These are phyloP conservation scores for Serendipita vermifera DNA, from an alignment of 768 basidiomycete genomes.

Conservation along the genomic window DNA sequence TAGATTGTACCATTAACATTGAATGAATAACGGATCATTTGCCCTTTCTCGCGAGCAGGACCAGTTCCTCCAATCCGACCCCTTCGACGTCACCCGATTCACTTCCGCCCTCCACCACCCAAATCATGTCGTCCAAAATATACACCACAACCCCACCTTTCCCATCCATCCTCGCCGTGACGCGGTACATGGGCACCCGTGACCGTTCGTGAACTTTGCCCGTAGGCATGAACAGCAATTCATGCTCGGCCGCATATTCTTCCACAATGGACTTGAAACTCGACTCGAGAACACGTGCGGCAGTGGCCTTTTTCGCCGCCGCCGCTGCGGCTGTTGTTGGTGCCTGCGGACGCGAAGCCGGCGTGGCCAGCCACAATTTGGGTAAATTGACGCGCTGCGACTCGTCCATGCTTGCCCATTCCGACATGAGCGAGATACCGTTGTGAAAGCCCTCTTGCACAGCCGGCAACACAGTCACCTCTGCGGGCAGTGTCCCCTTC, in stretches of 20 bases:
- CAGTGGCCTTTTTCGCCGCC: constrained; percentile 24
- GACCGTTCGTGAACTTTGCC: constrained; percentile 75
- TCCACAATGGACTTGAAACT: constrained; percentile 91
- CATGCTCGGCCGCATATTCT: constrained; percentile 71
- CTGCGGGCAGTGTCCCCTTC: constrained; percentile 54
- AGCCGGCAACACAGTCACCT: constrained; percentile 49
- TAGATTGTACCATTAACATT: too few relatives aligned
- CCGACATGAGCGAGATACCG: constrained; percentile 88
- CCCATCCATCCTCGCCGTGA: constrained; percentile 66
- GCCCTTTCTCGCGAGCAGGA: constrained; percentile 36
- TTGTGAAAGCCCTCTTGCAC: constrained; percentile 71
- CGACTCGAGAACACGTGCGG: constrained; percentile 55
- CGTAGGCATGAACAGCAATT: constrained; percentile 79
- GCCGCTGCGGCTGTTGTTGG: constrained; percentile 17
- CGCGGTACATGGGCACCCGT: constrained; percentile 79
- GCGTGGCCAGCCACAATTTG: constrained; percentile 22
- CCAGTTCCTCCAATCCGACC: constrained; percentile 81
- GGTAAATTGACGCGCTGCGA: constrained; percentile 9
- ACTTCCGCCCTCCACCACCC: constrained; percentile 45
- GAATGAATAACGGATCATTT: too few relatives aligned
- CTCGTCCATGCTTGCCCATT: constrained; percentile 63
- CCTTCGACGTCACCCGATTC: constrained; percentile 53
- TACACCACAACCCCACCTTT: constrained; percentile 82
- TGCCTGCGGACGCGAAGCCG: constrained; percentile 21
- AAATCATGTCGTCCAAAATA: constrained; percentile 86